Percentiles rank a stretch among this genome's conserved stretches.
Conservation (phyloP, 768 basidiomycete genomes). For the Clavulina sp. region DNA sequence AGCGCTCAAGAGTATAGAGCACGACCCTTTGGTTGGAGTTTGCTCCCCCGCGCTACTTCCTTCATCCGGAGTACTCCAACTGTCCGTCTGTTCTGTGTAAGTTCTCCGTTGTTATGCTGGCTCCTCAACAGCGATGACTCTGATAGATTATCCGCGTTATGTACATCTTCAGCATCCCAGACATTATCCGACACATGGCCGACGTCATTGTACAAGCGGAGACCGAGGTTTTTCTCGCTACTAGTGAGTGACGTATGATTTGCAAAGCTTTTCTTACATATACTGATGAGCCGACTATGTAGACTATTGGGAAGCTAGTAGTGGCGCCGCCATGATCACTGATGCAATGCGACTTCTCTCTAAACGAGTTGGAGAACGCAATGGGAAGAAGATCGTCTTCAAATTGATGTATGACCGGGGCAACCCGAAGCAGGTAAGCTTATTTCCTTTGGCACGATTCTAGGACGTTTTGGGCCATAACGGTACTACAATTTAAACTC, state of each 20-base stretch:
- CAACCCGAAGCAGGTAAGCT: constrained; percentile 32
- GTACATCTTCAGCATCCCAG: constrained; percentile 47
- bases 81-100: too few species aligned
- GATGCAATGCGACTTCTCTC: constrained; percentile 37
- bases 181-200: constrained; percentile 54
- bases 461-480: too few species aligned
- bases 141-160: constrained; percentile 46
- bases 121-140: too few species aligned
- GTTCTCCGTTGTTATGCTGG: too few species aligned
- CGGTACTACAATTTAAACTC: too few species aligned
- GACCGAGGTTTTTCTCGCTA: constrained; percentile 48
- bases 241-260: too few species aligned
- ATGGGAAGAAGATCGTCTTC: constrained; percentile 33
- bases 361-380: constrained; percentile 26
- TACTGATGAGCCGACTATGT: too few species aligned
- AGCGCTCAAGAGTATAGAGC: constrained; percentile 38
- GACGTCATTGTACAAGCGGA: constrained; percentile 43
- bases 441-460: too few species aligned
- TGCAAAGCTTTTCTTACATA: too few species aligned
- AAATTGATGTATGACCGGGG: constrained; percentile 60
- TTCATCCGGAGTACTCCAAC: constrained; percentile 36
- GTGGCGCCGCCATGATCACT: constrained; percentile 32
- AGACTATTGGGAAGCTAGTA: constrained; percentile 38
- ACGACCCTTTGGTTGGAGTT: constrained; percentile 36
- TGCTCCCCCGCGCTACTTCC: constrained; percentile 48